A percentile compares a stretch with the other conserved stretches of the same genome.
Evolutionary conservation across 768 basidiomycete species (phyloP).

Genomic region (Melanogaster broomeanus): DNA sequence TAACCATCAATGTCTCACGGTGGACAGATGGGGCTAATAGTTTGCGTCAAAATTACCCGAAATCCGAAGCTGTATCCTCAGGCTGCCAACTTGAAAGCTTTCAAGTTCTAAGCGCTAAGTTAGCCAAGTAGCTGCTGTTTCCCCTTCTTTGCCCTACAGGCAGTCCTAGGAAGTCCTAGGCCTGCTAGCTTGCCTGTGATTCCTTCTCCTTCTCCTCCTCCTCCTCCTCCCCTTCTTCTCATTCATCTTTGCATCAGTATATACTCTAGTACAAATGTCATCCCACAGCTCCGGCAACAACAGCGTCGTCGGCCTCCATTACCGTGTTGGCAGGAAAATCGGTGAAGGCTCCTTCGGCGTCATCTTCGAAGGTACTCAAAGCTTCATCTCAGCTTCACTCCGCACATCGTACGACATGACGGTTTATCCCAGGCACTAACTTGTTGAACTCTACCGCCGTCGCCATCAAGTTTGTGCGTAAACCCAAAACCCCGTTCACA

Average conservation of each 20-base stretch:
- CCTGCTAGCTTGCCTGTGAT: slow-evolving; percentile 23
- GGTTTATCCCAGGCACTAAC: slow-evolving; percentile 73
- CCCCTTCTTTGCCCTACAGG: slow-evolving; percentile 33
- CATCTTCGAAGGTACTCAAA: slow-evolving; percentile 77
- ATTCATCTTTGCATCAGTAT: slow-evolving; percentile 9
- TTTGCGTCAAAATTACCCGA: too few species aligned
- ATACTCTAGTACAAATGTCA: slow-evolving; percentile 51
- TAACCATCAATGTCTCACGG: too few species aligned
- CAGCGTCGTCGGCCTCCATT: slow-evolving; percentile 93
- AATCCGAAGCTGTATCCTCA: too few species aligned
- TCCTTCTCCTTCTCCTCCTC: slow-evolving; percentile 11
- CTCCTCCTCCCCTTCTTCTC: slow-evolving; percentile 11
- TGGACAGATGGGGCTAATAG: too few species aligned
- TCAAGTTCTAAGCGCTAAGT: too few species aligned
- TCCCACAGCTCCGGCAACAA: slow-evolving; percentile 59
- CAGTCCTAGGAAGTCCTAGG: slow-evolving; percentile 23
- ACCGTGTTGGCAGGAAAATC: slow-evolving; percentile 98
- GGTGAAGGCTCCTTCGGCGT: slow-evolving; percentile 99
- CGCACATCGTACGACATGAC: background rate
- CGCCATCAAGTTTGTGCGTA: slow-evolving; percentile 98
- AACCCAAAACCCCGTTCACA: background rate
- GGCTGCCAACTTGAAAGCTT: too few species aligned
- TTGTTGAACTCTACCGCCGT: slow-evolving; percentile 98
- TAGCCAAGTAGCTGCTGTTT: slow-evolving; percentile 19
- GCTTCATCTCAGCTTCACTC: slow-evolving; percentile 1